Percentiles rank a stretch among this genome's conserved stretches.
Evolutionary conservation across 495 filamentous ascomycete genomes (phyloP).

Genomic region (Podospora australis): DNA sequence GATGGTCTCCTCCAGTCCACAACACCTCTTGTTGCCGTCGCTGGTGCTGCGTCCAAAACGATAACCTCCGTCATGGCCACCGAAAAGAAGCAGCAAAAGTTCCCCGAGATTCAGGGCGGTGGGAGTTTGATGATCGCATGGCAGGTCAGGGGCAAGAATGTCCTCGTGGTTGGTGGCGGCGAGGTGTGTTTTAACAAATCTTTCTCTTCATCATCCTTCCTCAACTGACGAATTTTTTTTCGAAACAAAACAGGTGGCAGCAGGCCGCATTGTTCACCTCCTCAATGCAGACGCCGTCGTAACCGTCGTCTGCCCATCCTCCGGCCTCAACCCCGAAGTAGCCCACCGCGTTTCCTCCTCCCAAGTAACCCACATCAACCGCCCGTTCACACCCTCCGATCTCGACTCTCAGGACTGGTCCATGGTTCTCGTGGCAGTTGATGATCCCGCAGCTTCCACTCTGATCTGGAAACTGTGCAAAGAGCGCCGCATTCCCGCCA

Average conservation of each 20-base stretch:
- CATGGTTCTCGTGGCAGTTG: slow-evolving; percentile 89
- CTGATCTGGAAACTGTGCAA: slow-evolving; percentile 90
- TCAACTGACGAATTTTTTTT: background rate
- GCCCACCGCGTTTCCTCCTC: slow-evolving; percentile 65
- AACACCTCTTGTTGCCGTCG: too few species aligned
- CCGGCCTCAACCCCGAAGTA: slow-evolving; percentile 82
- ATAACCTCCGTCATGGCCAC: background rate
- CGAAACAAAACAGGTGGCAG: slow-evolving; percentile 64
- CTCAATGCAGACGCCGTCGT: slow-evolving; percentile 93
- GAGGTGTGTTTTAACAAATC: slow-evolving; percentile 55
- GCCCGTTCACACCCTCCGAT: slow-evolving; percentile 73
- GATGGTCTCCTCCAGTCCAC: background rate
- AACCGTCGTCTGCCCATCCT: slow-evolving; percentile 71
- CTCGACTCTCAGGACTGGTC: slow-evolving; percentile 48
- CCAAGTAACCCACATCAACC: slow-evolving; percentile 71
- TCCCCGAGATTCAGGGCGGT: slow-evolving; percentile 76
- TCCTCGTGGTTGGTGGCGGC: slow-evolving; percentile 87
- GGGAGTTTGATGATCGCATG: slow-evolving; percentile 91
- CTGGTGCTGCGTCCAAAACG: too few species aligned
- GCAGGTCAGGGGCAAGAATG: slow-evolving; percentile 77
- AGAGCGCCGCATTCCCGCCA: slow-evolving; percentile 72
- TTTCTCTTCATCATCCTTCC: background rate
- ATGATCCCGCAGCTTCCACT: slow-evolving; percentile 81
- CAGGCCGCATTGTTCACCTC: slow-evolving; percentile 83
- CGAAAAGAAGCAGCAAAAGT: slow-evolving; percentile 33